A percentile compares a stretch with the other conserved stretches of the same genome.
Conservation (phyloP, 306 rosid species). For the Cicer pinnatifidum region DNA sequence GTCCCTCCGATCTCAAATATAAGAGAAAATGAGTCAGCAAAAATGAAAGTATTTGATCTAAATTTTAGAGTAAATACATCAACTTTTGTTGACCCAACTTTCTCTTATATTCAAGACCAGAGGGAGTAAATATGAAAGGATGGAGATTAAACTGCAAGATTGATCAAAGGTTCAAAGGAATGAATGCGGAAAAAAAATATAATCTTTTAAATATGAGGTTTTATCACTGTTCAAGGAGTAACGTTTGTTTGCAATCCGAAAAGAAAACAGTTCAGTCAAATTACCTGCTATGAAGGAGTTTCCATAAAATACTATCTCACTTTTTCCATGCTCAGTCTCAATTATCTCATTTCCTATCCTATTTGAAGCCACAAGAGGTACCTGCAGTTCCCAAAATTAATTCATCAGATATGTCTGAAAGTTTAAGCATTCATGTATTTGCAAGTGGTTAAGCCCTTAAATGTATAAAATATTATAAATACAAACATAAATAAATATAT, state of each 20-base stretch:
- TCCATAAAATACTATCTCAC: conserved; percentile 80
- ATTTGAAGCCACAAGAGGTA: conserved; percentile 91
- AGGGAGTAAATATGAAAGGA: background rate
- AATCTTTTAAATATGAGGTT: conserved; percentile 24
- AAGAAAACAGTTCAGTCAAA: conserved; percentile 32
- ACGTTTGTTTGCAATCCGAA: background rate
- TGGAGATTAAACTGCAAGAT: background rate
- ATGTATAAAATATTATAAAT: background rate
- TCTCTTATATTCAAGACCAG: no score
- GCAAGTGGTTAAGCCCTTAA: background rate
- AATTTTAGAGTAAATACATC: no score
- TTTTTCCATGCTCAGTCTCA: conserved; percentile 87
- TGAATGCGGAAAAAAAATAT: conserved; percentile 26
- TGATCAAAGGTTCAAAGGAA: background rate
- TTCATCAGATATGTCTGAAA: background rate
- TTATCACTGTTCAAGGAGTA: conserved; percentile 1
- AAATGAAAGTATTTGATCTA: no score
- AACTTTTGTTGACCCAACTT: no score
- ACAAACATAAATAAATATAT: no score
- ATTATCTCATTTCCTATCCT: conserved; percentile 86
- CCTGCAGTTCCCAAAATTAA: conserved; percentile 61
- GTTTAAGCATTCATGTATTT: background rate
- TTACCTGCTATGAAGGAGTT: conserved; percentile 96
- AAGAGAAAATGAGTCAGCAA: no score
- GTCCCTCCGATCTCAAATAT: no score